phyloP scores from a whole-genome alignment of 768 basidiomycete species.

The Rhizopogon salebrosus region DNA sequence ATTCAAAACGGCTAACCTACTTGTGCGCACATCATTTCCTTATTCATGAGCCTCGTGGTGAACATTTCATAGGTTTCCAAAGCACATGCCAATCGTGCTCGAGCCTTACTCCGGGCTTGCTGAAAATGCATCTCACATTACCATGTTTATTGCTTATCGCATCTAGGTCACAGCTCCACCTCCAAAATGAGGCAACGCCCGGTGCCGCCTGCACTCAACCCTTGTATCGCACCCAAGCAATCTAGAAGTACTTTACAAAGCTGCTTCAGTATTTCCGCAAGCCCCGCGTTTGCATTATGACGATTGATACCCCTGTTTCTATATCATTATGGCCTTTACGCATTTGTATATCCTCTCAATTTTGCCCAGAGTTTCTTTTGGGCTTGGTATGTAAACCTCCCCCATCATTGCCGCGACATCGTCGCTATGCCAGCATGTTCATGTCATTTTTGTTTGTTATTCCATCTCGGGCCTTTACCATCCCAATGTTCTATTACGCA shows the following conservation, averaged over 20 bases:
- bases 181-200: not conserved
- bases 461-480: not conserved
- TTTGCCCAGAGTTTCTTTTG: not conserved
- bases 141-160: not conserved
- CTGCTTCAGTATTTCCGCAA: not conserved
- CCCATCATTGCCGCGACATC: not conserved
- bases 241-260: not conserved
- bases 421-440: not conserved
- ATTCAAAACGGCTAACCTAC: conserved; percentile 76
- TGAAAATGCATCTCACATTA: conserved; percentile 24
- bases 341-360: not conserved
- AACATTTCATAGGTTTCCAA: conserved; percentile 43
- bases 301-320: not conserved
- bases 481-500: not conserved
- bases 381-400: not conserved
- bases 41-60: not conserved
- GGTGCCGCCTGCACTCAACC: not conserved
- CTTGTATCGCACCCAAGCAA: not conserved
- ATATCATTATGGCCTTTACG: not conserved
- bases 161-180: not conserved
- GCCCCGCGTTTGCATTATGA: not conserved
- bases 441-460: not conserved
- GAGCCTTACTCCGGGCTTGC: conserved; percentile 52
- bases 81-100: conserved; percentile 51
- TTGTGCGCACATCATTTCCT: conserved; percentile 38